Conservation (phyloP, 257 asterid genomes). For the Solanum microdontum region DNA sequence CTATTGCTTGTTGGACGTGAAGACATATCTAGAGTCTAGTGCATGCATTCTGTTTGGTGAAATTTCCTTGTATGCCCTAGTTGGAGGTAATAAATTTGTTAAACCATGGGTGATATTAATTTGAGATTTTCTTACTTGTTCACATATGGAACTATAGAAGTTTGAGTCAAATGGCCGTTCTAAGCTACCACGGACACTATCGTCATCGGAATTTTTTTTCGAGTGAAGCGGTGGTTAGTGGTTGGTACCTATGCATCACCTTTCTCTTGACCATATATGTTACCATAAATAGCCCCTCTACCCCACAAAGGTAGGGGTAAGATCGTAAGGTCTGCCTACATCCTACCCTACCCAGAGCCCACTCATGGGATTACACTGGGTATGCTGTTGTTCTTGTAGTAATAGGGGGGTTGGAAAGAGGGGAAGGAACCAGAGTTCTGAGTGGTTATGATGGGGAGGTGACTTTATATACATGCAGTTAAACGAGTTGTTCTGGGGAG, state of each 20-base stretch:
- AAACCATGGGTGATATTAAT: not conserved
- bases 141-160: not conserved
- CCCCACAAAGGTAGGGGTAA: not conserved
- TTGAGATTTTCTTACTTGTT: not conserved
- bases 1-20: not conserved
- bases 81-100: not conserved
- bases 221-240: not conserved
- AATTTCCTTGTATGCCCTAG: not conserved
- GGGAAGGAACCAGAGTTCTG: not conserved
- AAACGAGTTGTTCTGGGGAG: not conserved
- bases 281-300: not conserved
- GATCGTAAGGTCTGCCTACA: not conserved
- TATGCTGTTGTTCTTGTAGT: not conserved
- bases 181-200: not conserved
- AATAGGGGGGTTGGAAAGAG: not conserved
- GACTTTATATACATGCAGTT: not conserved
- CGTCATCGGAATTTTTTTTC: not conserved
- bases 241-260: not conserved
- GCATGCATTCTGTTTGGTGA: not conserved
- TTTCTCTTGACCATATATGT: not conserved
- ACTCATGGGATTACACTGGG: not conserved
- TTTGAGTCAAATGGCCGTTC: not conserved
- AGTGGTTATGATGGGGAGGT: not conserved
- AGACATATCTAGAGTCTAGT: not conserved
- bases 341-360: not conserved